phyloP scores from a whole-genome alignment of 352 stramenopile species.

The Phytophthora idaei region DNA sequence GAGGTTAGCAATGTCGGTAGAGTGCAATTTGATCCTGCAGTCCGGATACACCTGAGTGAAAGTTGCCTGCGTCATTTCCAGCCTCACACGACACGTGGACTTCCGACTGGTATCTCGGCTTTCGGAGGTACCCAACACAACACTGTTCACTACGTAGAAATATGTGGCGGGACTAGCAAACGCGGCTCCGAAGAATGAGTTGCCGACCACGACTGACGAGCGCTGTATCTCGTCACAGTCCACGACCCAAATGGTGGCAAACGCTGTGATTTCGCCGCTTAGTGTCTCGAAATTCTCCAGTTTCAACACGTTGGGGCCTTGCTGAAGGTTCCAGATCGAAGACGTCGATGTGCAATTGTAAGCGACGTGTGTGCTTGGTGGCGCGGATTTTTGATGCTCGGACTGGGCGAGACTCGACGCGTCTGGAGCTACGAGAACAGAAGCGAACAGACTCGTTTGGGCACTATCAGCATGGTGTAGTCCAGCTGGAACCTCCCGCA shows the following conservation, averaged over 20 bases:
- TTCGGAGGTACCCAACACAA: not conserved
- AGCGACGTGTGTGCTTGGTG: conserved; percentile 17
- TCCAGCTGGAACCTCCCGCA: conserved; percentile 2
- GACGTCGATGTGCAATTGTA: conserved; percentile 33
- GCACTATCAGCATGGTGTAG: conserved; percentile 10
- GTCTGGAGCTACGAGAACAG: conserved; percentile 9
- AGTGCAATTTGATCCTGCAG: conserved; percentile 30
- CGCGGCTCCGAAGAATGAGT: conserved; percentile 14
- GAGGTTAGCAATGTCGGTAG: conserved; percentile 26
- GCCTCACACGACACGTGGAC: conserved; percentile 10
- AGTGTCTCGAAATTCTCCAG: conserved; percentile 5
- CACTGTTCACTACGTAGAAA: conserved; percentile 12
- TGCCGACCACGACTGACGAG: conserved; percentile 16
- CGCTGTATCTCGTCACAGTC: conserved; percentile 3
- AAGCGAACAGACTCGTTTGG: conserved; percentile 16
- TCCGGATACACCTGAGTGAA: conserved; percentile 31
- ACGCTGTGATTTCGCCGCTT: not conserved
- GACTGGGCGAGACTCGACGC: not conserved
- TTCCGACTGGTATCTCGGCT: not conserved
- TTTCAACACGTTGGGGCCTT: conserved; percentile 19
- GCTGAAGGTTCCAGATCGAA: conserved; percentile 20
- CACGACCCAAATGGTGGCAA: not conserved
- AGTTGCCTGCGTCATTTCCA: conserved; percentile 19
- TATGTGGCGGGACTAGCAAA: conserved; percentile 1
- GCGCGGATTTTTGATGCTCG: not conserved